Evolutionary conservation across 306 rosid species (phyloP).

Genomic region (Nissolia schottii): DNA sequence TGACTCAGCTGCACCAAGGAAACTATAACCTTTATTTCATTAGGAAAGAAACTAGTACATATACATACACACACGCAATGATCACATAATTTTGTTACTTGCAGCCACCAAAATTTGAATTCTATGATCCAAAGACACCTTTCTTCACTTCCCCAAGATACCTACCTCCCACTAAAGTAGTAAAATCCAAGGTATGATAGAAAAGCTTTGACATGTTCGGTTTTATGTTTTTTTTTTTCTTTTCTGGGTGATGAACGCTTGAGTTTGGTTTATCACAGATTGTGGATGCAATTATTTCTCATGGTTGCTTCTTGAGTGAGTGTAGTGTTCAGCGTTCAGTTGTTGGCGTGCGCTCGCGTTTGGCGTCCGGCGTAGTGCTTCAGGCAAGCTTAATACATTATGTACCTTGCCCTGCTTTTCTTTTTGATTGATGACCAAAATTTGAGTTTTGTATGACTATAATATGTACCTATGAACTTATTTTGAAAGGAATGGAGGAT

Average conservation of each 20-base stretch:
- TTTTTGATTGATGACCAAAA: background rate
- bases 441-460: background rate
- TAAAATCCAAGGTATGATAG: slow-evolving; percentile 67
- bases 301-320: slow-evolving; percentile 76
- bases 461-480: background rate
- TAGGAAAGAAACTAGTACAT: background rate
- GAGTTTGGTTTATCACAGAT: slow-evolving; percentile 45
- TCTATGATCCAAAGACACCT: slow-evolving; percentile 76
- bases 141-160: slow-evolving; percentile 84
- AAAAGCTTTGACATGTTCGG: background rate
- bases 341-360: slow-evolving; percentile 79
- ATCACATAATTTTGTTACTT: slow-evolving; percentile 1
- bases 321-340: slow-evolving; percentile 67
- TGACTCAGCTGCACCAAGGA: too few relatives aligned
- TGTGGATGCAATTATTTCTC: slow-evolving; percentile 71
- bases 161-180: slow-evolving; percentile 81
- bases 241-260: background rate
- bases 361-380: slow-evolving; percentile 62
- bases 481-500: background rate
- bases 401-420: background rate
- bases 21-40: background rate
- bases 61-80: too few relatives aligned
- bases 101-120: slow-evolving; percentile 74
- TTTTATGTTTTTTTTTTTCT: background rate
- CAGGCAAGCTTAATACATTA: slow-evolving; percentile 37